These are phyloP conservation scores for Serendipita indica DNA, from an alignment of 768 basidiomycete species.

Conservation along the genomic window DNA sequence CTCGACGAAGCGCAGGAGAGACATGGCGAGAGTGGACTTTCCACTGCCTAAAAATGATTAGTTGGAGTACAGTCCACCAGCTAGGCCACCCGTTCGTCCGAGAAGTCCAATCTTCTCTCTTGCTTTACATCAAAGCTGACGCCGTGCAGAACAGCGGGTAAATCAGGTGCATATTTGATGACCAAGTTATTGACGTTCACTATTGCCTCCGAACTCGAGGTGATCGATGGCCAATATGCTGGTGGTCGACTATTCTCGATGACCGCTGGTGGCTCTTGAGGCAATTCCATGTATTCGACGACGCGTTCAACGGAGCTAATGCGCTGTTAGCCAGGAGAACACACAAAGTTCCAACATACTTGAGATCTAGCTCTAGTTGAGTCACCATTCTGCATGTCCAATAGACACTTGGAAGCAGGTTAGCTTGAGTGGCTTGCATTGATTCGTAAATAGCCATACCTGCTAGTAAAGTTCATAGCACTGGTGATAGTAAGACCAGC, in stretches of 20 bases:
- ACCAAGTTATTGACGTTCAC: slow-evolving; percentile 59
- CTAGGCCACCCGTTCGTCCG: slow-evolving; percentile 49
- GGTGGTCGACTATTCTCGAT: slow-evolving; percentile 66
- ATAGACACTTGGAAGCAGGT: too few relatives aligned
- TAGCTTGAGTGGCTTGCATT: too few relatives aligned
- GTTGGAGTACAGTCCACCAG: neutral
- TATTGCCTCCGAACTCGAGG: slow-evolving; percentile 34
- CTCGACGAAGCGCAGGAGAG: slow-evolving; percentile 27
- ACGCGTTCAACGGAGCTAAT: slow-evolving; percentile 76
- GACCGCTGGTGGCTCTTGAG: slow-evolving; percentile 52
- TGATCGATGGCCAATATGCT: slow-evolving; percentile 83
- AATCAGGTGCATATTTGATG: slow-evolving; percentile 63
- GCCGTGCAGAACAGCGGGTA: slow-evolving; percentile 63
- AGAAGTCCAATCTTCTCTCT: slow-evolving; percentile 66
- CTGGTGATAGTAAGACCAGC: slow-evolving; percentile 55
- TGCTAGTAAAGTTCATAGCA: slow-evolving; percentile 44
- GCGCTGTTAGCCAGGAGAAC: slow-evolving; percentile 10
- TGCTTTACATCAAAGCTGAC: slow-evolving; percentile 57
- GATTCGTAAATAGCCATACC: too few relatives aligned
- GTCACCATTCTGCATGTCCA: slow-evolving; percentile 30
- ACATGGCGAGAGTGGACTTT: slow-evolving; percentile 24
- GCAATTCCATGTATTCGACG: slow-evolving; percentile 29
- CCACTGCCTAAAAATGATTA: slow-evolving; percentile 13
- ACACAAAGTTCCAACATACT: slow-evolving; percentile 30
- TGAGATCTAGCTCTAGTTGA: slow-evolving; percentile 57